These are phyloP conservation scores for Hirschioporus abietinus DNA, from an alignment of 768 basidiomycete genomes.

Conservation along the genomic window DNA sequence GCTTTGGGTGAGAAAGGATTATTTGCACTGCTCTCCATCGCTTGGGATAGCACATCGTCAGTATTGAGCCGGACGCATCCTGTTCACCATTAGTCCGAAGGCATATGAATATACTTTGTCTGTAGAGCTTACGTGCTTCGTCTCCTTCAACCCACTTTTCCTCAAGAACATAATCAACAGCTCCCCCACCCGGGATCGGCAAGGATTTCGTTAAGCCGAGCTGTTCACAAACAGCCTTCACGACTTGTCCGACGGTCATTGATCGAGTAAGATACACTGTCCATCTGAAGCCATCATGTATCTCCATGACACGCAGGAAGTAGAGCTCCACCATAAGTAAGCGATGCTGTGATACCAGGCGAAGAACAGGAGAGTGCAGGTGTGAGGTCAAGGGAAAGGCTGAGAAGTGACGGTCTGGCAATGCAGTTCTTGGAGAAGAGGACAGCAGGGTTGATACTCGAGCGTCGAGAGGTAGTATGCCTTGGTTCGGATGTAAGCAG, in stretches of 20 bases:
- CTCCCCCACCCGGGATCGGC: conserved; percentile 62
- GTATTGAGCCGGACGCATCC: not conserved
- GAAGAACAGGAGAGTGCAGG: conserved; percentile 58
- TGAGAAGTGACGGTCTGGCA: conserved; percentile 53
- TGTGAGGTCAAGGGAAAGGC: conserved; percentile 65
- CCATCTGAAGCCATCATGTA: conserved; percentile 68
- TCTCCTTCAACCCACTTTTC: conserved; percentile 54
- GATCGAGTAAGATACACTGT: conserved; percentile 57
- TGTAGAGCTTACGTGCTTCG: conserved; percentile 43
- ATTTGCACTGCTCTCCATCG: conserved; percentile 19
- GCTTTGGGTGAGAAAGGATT: conserved; percentile 39
- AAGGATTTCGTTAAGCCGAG: conserved; percentile 64
- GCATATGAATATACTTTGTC: not conserved
- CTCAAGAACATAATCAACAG: conserved; percentile 69
- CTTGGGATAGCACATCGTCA: not conserved
- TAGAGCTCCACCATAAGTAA: conserved; percentile 45
- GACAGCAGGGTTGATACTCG: conserved; percentile 49
- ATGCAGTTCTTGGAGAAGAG: conserved; percentile 26
- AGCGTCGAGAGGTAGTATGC: conserved; percentile 39
- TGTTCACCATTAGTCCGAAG: not conserved
- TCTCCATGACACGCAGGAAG: conserved; percentile 69
- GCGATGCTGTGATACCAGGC: conserved; percentile 68
- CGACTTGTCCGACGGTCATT: conserved; percentile 49
- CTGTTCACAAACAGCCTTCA: conserved; percentile 50
- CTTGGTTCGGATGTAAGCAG: conserved; percentile 29